A percentile compares a stretch with the other conserved stretches of the same genome.
phyloP scores from a whole-genome alignment of 2,329 filamentous ascomycete genomes.

The Zymoseptoria passerinii region DNA sequence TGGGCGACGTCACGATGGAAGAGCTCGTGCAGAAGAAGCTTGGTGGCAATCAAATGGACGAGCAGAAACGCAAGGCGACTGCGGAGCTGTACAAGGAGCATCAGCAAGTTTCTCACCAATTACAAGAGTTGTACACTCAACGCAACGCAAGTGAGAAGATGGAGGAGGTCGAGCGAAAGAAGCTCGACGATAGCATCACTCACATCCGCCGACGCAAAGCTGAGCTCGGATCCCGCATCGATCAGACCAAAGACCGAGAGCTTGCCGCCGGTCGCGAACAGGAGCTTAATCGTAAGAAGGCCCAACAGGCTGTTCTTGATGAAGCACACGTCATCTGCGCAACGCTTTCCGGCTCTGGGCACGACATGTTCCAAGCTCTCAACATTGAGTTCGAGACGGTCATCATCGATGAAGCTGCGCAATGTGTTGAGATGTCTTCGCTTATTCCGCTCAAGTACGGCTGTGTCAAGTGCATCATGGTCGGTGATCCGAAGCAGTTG shows the following conservation, averaged over 20 bases:
- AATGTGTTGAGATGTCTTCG: slow-evolving; percentile 94
- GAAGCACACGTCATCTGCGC: slow-evolving; percentile 88
- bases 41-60: slow-evolving; percentile 32
- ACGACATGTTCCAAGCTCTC: slow-evolving; percentile 92
- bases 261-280: slow-evolving; percentile 73
- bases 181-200: slow-evolving; percentile 69
- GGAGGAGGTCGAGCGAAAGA: slow-evolving; percentile 45
- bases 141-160: slow-evolving; percentile 41
- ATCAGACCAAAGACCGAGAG: slow-evolving; percentile 77
- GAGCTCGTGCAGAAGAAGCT: slow-evolving; percentile 75
- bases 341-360: slow-evolving; percentile 88
- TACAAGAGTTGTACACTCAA: slow-evolving; percentile 62
- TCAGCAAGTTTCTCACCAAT: slow-evolving; percentile 52
- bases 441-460: slow-evolving; percentile 96
- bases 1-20: slow-evolving; percentile 86
- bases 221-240: slow-evolving; percentile 72
- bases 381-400: slow-evolving; percentile 98
- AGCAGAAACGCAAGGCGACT: slow-evolving; percentile 43
- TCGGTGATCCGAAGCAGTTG: slow-evolving; percentile 94
- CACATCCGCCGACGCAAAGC: slow-evolving; percentile 67
- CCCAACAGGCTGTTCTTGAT: slow-evolving; percentile 87
- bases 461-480: slow-evolving; percentile 90
- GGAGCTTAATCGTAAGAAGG: slow-evolving; percentile 72
- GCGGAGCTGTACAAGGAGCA: slow-evolving; percentile 64
- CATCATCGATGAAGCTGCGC: slow-evolving; percentile 94